These are phyloP conservation scores for Triticum urartu DNA, from an alignment of 176 grass and related monocot genomes.

Conservation along the genomic window DNA sequence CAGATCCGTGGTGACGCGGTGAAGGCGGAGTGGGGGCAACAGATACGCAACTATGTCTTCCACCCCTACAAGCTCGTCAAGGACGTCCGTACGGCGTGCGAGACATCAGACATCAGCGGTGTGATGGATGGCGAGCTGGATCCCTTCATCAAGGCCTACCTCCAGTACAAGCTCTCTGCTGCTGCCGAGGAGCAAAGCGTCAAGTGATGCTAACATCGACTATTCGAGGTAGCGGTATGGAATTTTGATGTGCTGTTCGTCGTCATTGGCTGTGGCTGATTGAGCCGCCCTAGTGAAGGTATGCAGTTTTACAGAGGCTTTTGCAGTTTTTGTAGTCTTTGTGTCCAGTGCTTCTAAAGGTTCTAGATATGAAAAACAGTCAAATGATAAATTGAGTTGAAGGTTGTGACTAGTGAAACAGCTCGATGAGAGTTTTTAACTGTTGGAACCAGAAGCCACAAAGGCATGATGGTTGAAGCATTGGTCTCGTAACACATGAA, in stretches of 20 bases:
- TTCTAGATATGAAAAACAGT: neutral
- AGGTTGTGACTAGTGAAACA: neutral
- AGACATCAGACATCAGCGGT: slow-evolving; percentile 64
- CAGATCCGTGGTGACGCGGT: slow-evolving; percentile 86
- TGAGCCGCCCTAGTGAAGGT: neutral
- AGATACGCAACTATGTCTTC: slow-evolving; percentile 98
- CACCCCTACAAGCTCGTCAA: slow-evolving; percentile 98
- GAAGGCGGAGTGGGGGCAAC: slow-evolving; percentile 98
- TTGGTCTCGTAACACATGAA: neutral
- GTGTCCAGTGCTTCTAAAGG: neutral
- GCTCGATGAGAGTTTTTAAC: neutral
- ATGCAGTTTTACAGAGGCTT: neutral
- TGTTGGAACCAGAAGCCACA: slow-evolving; percentile 11
- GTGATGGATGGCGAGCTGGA: slow-evolving; percentile 92
- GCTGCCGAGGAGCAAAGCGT: slow-evolving; percentile 28
- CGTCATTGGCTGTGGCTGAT: neutral
- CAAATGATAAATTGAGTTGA: neutral
- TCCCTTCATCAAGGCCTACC: slow-evolving; percentile 75
- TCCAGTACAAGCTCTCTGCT: slow-evolving; percentile 60
- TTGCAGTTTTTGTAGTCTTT: neutral
- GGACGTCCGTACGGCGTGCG: slow-evolving; percentile 71
- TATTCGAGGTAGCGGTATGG: neutral
- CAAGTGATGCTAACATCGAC: neutral
- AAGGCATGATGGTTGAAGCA: neutral
- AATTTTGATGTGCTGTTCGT: neutral